phyloP scores from a whole-genome alignment of 441 rosid genomes.

The Manihot esculenta region DNA sequence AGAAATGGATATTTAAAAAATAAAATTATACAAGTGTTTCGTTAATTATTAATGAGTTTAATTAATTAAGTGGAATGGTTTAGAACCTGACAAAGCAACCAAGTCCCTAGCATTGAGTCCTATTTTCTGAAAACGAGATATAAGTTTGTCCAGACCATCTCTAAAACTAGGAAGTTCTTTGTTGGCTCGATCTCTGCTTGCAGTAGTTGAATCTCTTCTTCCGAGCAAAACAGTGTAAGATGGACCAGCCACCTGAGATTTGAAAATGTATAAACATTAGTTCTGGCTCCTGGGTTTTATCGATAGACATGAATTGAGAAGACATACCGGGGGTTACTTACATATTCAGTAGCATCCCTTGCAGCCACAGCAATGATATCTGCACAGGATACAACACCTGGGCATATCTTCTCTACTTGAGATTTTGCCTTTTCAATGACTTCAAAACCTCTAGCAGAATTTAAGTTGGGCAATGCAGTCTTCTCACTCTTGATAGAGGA shows the following conservation, averaged over 20 bases:
- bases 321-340: slow-evolving; percentile 18
- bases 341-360: slow-evolving; percentile 56
- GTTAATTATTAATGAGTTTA: no score
- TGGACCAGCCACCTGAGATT: slow-evolving; percentile 48
- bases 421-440: slow-evolving; percentile 52
- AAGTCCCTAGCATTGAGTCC: slow-evolving; percentile 53
- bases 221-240: slow-evolving; percentile 48
- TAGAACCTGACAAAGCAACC: slow-evolving; percentile 43
- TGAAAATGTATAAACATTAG: no score
- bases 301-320: no score
- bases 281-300: no score
- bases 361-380: slow-evolving; percentile 60
- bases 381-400: slow-evolving; percentile 61
- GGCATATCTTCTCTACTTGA: slow-evolving; percentile 44
- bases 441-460: slow-evolving; percentile 48
- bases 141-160: slow-evolving; percentile 33
- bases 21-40: background rate
- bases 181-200: slow-evolving; percentile 33
- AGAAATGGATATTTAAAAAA: background rate
- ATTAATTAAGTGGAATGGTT: no score
- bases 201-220: slow-evolving; percentile 50
- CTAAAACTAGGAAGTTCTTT: slow-evolving; percentile 40
- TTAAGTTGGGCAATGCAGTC: slow-evolving; percentile 29
- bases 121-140: slow-evolving; percentile 35
- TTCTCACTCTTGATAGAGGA: slow-evolving; percentile 45